Percentiles rank a stretch among this genome's conserved stretches.
Conservation (phyloP, 805 yeast genomes). For the Zygoascus flipseniorum region DNA sequence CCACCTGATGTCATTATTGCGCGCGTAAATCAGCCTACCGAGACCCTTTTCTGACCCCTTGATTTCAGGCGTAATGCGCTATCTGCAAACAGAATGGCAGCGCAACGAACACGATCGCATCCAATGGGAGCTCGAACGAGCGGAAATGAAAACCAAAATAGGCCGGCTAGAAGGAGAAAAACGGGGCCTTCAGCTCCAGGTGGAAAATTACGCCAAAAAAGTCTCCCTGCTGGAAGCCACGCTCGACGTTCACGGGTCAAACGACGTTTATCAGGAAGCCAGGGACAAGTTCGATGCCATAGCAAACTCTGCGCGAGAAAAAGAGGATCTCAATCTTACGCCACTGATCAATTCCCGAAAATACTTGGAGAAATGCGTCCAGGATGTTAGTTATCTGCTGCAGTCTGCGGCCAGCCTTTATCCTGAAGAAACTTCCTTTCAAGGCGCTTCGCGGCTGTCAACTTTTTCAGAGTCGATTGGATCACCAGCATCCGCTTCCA, state of each 20-base stretch:
- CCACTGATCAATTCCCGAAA: slow-evolving; percentile 23
- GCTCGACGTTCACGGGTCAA: slow-evolving; percentile 1
- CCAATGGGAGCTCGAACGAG: slow-evolving; percentile 51
- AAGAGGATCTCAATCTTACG: slow-evolving; percentile 13
- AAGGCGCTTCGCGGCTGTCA: background rate
- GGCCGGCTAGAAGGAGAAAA: slow-evolving; percentile 48
- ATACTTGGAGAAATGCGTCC: slow-evolving; percentile 28
- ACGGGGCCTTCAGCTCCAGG: slow-evolving; percentile 27
- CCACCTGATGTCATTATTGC: too few species aligned
- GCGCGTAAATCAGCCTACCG: too few species aligned
- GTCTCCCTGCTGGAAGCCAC: slow-evolving; percentile 25
- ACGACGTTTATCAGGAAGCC: background rate
- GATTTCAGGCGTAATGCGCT: slow-evolving; percentile 50
- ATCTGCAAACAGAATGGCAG: slow-evolving; percentile 54
- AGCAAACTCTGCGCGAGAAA: background rate
- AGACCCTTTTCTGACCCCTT: too few species aligned
- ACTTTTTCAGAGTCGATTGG: background rate
- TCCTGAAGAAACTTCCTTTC: slow-evolving; percentile 7
- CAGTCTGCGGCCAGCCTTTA: slow-evolving; percentile 17
- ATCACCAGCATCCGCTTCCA: background rate
- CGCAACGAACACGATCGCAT: slow-evolving; percentile 52
- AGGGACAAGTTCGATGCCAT: background rate
- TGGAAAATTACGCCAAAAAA: slow-evolving; percentile 21
- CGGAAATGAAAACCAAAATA: slow-evolving; percentile 48
- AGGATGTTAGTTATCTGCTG: slow-evolving; percentile 28